These are phyloP conservation scores for Pezicula rhizophila DNA, from an alignment of 2,329 filamentous ascomycete species.

Conservation along the genomic window DNA sequence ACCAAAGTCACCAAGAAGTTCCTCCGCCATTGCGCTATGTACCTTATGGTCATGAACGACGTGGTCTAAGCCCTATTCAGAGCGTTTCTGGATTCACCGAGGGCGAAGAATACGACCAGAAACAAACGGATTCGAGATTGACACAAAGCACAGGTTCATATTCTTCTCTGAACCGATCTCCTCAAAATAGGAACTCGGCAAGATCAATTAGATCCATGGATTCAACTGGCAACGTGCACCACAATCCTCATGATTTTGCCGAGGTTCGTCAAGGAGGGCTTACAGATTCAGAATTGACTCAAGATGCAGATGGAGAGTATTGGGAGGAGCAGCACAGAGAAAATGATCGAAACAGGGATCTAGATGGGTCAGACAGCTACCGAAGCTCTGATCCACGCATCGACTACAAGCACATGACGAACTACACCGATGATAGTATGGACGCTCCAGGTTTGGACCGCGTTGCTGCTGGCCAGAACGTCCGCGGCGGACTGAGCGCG, in stretches of 20 bases:
- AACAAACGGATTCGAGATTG: conserved; percentile 51
- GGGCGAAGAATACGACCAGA: conserved; percentile 52
- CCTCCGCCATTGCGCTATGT: conserved; percentile 59
- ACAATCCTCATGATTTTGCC: conserved; percentile 26
- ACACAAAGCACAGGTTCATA: conserved; percentile 49
- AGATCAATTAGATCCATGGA: conserved; percentile 44
- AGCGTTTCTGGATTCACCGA: conserved; percentile 85
- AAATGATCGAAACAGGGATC: conserved; percentile 36
- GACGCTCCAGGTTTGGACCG: conserved; percentile 50
- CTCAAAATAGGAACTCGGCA: conserved; percentile 43
- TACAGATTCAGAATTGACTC: conserved; percentile 40
- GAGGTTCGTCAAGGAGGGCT: conserved; percentile 27
- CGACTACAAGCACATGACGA: conserved; percentile 47
- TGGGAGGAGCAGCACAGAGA: conserved; percentile 29
- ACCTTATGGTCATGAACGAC: conserved; percentile 62
- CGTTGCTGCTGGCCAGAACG: conserved; percentile 59
- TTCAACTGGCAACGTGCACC: conserved; percentile 20
- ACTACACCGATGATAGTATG: conserved; percentile 50
- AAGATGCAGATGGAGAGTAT: conserved; percentile 25
- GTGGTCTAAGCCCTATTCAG: conserved; percentile 80
- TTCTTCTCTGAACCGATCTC: conserved; percentile 56
- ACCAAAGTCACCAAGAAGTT: conserved; percentile 46
- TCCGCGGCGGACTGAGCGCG: conserved; percentile 61
- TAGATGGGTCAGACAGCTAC: conserved; percentile 52
- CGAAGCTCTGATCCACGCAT: conserved; percentile 48